Evolutionary conservation across 2,329 filamentous ascomycete genomes (phyloP), one percentile per base, ranked within the genome.

Genomic region (Penicillium sclerotiorum): DNA sequence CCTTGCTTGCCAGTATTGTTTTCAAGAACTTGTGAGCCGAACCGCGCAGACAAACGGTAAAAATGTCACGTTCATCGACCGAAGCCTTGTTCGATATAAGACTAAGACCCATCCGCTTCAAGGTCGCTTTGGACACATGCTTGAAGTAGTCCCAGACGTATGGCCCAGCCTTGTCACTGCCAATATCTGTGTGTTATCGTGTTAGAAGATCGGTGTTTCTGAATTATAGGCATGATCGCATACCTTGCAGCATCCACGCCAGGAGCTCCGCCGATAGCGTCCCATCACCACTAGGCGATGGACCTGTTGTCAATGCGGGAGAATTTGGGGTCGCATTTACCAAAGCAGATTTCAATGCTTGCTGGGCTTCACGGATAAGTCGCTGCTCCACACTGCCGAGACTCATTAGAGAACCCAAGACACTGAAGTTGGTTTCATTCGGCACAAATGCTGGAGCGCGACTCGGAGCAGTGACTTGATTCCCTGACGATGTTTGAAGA

Each of bases 221-320:
- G 20, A 17, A 7, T 8, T 8, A 20, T 18, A 30, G 2, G 27
- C 5, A 11, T 3, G 15, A 4, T 2, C 28, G n/a, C 32, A 8
- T 51, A 61, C 59, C 59, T 47, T 59, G 58, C 33, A 61, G 27
- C 57, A 61, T 61, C 59, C 59, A 61, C 3, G 40, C 32, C 8
- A 61, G 36, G 9, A 60, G 51, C 37, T 61, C 59, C 21, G 47
- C 8, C 12, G 56, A 55, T 11, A 54, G 45, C 1, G 48, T 42
- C 38, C 42, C n/a, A n/a, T 45, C 46, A 25, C 21, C 28, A 25
- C 21, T 17, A 17, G 4, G 23, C 25, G 4, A 13, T 13, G 15
- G 23, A 9, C 11, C 13, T 33, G 11, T 17, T 21, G 38, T 50
- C 15, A 27, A 25, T 25, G 4, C 21, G 7, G 18, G 25, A 18